Conservation (phyloP, 2,329 filamentous ascomycete species). For the Aspergillus proliferans region DNA sequence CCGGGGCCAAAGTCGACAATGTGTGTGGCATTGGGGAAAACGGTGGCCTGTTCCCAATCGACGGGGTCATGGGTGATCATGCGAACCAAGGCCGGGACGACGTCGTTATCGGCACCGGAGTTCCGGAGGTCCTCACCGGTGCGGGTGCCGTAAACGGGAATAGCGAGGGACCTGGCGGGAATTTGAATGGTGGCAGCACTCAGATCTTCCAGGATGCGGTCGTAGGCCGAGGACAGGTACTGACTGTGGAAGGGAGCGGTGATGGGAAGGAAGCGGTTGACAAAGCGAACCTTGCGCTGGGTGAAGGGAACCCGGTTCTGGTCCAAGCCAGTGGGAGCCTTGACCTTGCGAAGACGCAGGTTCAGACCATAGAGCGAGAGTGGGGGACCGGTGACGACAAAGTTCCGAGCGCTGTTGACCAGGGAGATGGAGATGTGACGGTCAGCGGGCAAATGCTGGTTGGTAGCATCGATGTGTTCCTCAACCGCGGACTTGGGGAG, state of each 20-base stretch:
- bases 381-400: constrained; percentile 93
- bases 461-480: constrained; percentile 93
- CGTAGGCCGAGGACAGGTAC: constrained; percentile 76
- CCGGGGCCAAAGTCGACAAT: constrained; percentile 95
- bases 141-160: constrained; percentile 85
- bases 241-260: constrained; percentile 98
- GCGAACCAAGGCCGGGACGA: constrained; percentile 78
- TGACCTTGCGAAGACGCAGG: constrained; percentile 88
- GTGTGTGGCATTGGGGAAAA: constrained; percentile 85
- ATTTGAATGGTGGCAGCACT: constrained; percentile 64
- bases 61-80: constrained; percentile 94
- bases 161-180: constrained; percentile 64
- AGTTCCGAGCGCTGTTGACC: constrained; percentile 92
- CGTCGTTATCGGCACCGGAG: constrained; percentile 66
- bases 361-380: constrained; percentile 96
- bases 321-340: constrained; percentile 93
- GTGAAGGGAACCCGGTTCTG: constrained; percentile 93
- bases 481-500: constrained; percentile 82
- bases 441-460: constrained; percentile 87
- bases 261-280: constrained; percentile 94
- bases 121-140: constrained; percentile 77
- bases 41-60: constrained; percentile 91
- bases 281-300: constrained; percentile 91
- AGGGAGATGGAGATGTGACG: constrained; percentile 93
- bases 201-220: constrained; percentile 79